Evolutionary conservation across 345 rosid genomes (phyloP), one percentile per base, ranked within the genome.

Genomic region (Barbarea vulgaris): DNA sequence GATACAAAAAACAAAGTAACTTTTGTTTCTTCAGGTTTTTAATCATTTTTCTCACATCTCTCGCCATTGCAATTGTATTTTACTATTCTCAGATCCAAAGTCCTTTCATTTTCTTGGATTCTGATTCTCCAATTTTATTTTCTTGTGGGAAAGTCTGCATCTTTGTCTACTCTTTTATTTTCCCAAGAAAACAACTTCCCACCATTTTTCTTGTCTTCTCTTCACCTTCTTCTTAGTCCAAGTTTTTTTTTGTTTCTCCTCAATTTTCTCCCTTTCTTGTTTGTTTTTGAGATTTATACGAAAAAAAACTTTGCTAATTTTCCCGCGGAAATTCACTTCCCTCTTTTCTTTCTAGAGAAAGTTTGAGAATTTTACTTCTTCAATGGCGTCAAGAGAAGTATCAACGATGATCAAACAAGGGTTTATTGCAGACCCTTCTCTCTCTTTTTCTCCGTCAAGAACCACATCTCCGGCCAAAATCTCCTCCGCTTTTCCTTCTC

Each of bases 321-420:
- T 72, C 76, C 80, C 79, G 79, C 74, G 37, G 39, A 9, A 69
- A 42, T 17, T 33, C n/a, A n/a, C n/a, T n/a, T n/a, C n/a, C n/a
- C n/a, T n/a, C n/a, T n/a, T n/a, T n/a, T n/a, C n/a, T n/a, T n/a
- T n/a, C n/a, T n/a, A n/a, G n/a, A n/a, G 64, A 56, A 73, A 64
- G 57, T 36, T 46, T 66, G 65, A 44, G 42, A 62, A 13, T 24
- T 74, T 70, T 66, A 66, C 69, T 47, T 48, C 33, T 53, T 53
- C 41, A 60, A 88, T 90, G 96, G 79, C 96, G 80, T 85, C 93
- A 30, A 91, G 85, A 77, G 92, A 88, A 75, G 93, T 91, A 44
- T 88, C 97, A 18, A 60, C 89, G 21, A 88, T 88, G 97, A 87
- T 88, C 78, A 88, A 81, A 65, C 97, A 91, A 75, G 97, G 97